Base-by-base conservation (phyloP, 1,284 basidiomycete genomes). In the Malassezia obtusa region DNA sequence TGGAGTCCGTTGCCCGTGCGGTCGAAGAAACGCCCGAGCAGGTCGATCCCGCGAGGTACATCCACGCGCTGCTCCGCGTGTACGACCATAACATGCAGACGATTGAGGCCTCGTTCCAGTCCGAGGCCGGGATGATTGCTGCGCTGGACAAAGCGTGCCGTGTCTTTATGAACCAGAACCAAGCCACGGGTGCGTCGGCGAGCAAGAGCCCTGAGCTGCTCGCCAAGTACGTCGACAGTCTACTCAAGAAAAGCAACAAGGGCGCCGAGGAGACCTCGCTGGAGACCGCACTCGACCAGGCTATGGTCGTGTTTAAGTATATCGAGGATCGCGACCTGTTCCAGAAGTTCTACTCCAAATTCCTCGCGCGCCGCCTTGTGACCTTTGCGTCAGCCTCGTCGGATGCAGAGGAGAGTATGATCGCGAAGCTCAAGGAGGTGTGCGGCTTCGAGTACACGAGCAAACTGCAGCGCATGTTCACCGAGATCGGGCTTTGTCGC, bases 281-380 rank as follows among this genome's bases (percentile, higher is more conserved):
- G 7, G 92, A 96, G 75, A 82, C 84, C 45, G 86, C 88, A 10
- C 76, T 98, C 40, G 87, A 89, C 75, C 86, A 89, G 70, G 87
- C 90, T 30, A 95, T 96, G 92, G 80, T 91, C 39, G 79, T 98
- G 46, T 98, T 99, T 85, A 95, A 95, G 77, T 98, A 95, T 75
- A 85, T 98, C 64, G 90, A 95, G 75, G 94, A 98, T 79, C 95
- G 95, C 79, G 94, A 98, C 69, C 90, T 98, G 11, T 99, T 98
- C 84, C 92, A 96, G 75, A 89, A 88, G 40, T 99, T 95, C 80
- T 99, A 99, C 79, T 87, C 87, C 39, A 95, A 89, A 66, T 92
- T 92, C 78, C 79, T 99, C 19, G 91, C 90, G 40, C 88, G 88
- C 72, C 89, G 94, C 63, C 82, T 99, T 31, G 91, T 99, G 62